A percentile compares a stretch with the other conserved stretches of the same genome.
These are phyloP conservation scores for Metschnikowia drakensbergensis DNA, from an alignment of 805 yeast species.

Conservation along the genomic window DNA sequence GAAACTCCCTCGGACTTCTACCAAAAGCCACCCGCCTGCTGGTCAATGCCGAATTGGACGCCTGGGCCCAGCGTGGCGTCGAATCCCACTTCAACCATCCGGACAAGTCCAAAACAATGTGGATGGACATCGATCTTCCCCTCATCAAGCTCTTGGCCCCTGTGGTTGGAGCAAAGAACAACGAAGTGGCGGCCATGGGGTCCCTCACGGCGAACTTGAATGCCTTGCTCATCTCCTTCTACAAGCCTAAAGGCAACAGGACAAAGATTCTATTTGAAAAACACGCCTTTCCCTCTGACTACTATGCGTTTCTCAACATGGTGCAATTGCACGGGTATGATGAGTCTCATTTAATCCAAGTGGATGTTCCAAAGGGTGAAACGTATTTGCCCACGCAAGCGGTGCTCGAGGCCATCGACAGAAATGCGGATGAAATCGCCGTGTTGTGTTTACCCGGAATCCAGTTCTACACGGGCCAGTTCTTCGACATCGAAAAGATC, in stretches of 20 bases:
- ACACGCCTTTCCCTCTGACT: constrained; percentile 90
- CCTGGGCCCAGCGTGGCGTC: constrained; percentile 81
- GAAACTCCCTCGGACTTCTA: constrained; percentile 92
- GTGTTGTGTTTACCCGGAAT: constrained; percentile 80
- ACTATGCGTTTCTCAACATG: constrained; percentile 76
- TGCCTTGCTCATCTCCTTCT: constrained; percentile 67
- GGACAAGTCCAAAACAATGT: constrained; percentile 49
- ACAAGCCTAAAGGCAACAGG: constrained; percentile 56
- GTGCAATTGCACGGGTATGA: constrained; percentile 53
- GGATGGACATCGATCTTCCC: constrained; percentile 86
- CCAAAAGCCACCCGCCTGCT: constrained; percentile 60
- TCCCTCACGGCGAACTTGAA: constrained; percentile 81
- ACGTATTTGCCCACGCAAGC: constrained; percentile 58
- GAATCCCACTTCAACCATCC: constrained; percentile 81
- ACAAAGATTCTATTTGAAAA: constrained; percentile 78
- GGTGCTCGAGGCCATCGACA: constrained; percentile 53
- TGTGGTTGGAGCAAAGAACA: constrained; percentile 67
- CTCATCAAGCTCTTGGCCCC: constrained; percentile 64
- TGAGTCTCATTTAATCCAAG: constrained; percentile 56
- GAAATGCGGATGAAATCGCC: constrained; percentile 59
- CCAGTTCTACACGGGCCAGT: constrained; percentile 90
- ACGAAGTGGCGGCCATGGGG: constrained; percentile 88
- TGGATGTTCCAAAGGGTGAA: constrained; percentile 58
- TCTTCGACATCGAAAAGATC: constrained; percentile 69
- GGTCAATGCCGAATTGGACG: constrained; percentile 63